Evolutionary conservation across 2,329 filamentous ascomycete genomes (phyloP).

Genomic region (Neoascochyta sp.): DNA sequence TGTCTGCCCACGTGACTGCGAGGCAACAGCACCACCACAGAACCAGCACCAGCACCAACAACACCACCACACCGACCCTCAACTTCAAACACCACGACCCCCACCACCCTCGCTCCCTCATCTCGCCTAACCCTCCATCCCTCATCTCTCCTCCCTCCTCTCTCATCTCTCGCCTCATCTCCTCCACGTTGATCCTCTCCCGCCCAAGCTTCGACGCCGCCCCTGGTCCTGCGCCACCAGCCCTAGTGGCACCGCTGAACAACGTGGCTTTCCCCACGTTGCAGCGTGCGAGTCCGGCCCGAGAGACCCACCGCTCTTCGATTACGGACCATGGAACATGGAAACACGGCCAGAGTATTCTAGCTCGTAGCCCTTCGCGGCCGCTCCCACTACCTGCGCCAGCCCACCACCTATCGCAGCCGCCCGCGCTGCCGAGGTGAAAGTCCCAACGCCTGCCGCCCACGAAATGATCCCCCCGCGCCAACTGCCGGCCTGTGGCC

Average conservation of each 20-base stretch:
- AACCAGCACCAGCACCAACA: background rate
- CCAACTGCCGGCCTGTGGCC: slow-evolving; percentile 8
- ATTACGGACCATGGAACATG: slow-evolving; percentile 9
- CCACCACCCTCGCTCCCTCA: background rate
- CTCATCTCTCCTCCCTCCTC: no score
- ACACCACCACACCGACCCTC: slow-evolving; percentile 1
- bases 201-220: slow-evolving; percentile 6
- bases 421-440: slow-evolving; percentile 2
- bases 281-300: slow-evolving; percentile 24
- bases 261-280: slow-evolving; percentile 36
- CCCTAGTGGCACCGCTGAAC: slow-evolving; percentile 20
- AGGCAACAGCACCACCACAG: no score
- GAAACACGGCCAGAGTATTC: slow-evolving; percentile 13
- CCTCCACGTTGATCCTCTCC: slow-evolving; percentile 6
- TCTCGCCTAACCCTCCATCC: background rate
- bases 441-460: slow-evolving; percentile 2
- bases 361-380: slow-evolving; percentile 16
- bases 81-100: background rate
- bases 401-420: slow-evolving; percentile 1
- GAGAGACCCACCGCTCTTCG: slow-evolving; percentile 19
- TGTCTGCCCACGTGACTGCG: no score
- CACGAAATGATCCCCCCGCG: slow-evolving; percentile 1
- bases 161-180: no score
- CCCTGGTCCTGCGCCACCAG: slow-evolving; percentile 16
- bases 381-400: slow-evolving; percentile 11